These are phyloP conservation scores for Hydnomerulius pinastri DNA, from an alignment of 768 basidiomycete genomes.

Conservation along the genomic window DNA sequence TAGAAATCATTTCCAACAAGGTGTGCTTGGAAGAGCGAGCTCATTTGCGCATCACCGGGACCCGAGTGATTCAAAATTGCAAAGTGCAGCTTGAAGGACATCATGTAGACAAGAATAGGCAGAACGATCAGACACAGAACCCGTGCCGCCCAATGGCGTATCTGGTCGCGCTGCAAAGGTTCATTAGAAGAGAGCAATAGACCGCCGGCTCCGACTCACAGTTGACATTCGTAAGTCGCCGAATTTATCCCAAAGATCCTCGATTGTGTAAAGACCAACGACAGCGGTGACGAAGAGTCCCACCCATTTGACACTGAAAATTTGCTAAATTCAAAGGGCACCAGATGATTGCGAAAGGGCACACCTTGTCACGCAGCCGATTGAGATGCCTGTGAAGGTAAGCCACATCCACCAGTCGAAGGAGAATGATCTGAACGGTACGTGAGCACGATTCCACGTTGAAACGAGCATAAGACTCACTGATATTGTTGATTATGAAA, in stretches of 20 bases:
- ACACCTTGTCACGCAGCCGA: constrained; percentile 93
- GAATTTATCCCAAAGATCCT: constrained; percentile 98
- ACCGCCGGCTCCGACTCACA: constrained; percentile 48
- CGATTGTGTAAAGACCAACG: constrained; percentile 94
- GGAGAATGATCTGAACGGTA: constrained; percentile 72
- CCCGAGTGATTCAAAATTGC: constrained; percentile 91
- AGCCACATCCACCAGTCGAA: constrained; percentile 99
- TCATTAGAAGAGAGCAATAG: constrained; percentile 12
- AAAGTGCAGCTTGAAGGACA: constrained; percentile 96
- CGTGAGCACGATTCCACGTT: constrained; percentile 4
- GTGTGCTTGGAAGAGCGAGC: constrained; percentile 96
- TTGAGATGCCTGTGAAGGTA: constrained; percentile 87
- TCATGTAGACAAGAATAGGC: constrained; percentile 91
- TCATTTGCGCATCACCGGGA: constrained; percentile 98
- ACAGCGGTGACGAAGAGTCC: constrained; percentile 94
- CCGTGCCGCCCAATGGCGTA: constrained; percentile 89
- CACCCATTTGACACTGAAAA: constrained; percentile 86
- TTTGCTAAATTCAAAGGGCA: too few species aligned
- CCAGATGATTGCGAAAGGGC: too few species aligned
- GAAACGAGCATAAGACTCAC: constrained; percentile 46
- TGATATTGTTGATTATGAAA: constrained; percentile 97
- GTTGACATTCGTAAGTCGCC: constrained; percentile 91
- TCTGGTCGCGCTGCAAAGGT: constrained; percentile 70
- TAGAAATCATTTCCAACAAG: constrained; percentile 92
- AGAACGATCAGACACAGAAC: constrained; percentile 83